Evolutionary conservation across 1,284 basidiomycete genomes (phyloP), one percentile per base, ranked within the genome.

Genomic region (Apiotrichum siamense): DNA sequence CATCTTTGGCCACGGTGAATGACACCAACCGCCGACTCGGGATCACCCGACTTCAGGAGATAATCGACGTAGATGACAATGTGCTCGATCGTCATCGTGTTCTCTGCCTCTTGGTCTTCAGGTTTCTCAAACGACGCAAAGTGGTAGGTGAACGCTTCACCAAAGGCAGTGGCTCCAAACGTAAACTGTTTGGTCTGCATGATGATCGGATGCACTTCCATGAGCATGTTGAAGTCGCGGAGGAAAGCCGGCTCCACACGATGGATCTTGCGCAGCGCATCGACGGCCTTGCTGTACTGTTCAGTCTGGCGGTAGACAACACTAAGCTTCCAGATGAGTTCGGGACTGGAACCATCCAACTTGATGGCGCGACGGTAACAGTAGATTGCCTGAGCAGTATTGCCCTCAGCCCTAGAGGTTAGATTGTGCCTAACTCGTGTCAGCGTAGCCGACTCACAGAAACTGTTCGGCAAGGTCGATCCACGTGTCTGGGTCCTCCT

Each of bases 261-360:
- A 39, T 94, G 77, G 52, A 92, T 85, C 13, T 82, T 81, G 25
- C 85, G 74, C 63, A 91, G 84, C 0, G 87, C 84, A 52, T 82
- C 80, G 13, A 85, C 81, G 0, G 92, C 88, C 82, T 82, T 85
- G 57, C 79, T 77, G 37, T 84, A 74, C 32, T 89, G 83, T 1
- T 82, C 84, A 26, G 85, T 80, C 57, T 88, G 83, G 58, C 85
- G 85, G 6, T 91, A 85, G 7, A 97, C 79, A 4, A 81, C 77
- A 0, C 92, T 89, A 3, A 91, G 82, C 61, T 97, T 91, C 89
- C 90, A 97, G 23, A 94, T 80, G 2, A 87, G 85, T 54, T 87
- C 84, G 10, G 89, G 80, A 57, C 97, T 92, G 5, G 79, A 78
- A 6, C 87, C 85, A 64, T 93, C 86, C 24, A 87, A 77, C 56